Evolutionary conservation across 805 yeast species (phyloP).

Genomic region (Zygosaccharomyces bailii): DNA sequence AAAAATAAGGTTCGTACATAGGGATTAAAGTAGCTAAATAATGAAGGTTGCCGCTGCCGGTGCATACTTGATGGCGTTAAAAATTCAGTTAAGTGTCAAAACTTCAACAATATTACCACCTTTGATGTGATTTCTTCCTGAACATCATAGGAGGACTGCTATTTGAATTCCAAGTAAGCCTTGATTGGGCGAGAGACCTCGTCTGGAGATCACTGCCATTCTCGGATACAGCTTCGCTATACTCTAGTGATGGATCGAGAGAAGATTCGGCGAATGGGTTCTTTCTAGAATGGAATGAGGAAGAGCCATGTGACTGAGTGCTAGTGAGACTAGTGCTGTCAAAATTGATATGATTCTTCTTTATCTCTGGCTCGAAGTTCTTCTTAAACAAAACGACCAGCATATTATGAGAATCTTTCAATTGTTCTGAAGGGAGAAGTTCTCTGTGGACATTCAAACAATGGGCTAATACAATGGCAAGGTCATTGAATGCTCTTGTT

Average conservation of each 20-base stretch:
- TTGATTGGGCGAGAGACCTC: neutral
- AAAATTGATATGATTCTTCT: conserved; percentile 32
- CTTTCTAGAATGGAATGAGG: conserved; percentile 3
- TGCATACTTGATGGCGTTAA: too few relatives aligned
- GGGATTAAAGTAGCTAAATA: neutral
- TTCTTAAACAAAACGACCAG: conserved; percentile 58
- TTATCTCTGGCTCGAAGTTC: conserved; percentile 67
- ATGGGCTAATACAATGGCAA: conserved; percentile 59
- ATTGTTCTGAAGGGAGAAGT: conserved; percentile 47
- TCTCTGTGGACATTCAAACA: conserved; percentile 68
- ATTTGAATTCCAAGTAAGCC: neutral
- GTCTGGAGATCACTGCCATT: conserved; percentile 2
- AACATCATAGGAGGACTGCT: neutral
- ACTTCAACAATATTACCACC: neutral
- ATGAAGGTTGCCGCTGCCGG: too few relatives aligned
- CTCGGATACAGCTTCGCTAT: neutral
- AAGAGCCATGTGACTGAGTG: conserved; percentile 6
- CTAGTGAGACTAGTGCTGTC: conserved; percentile 5
- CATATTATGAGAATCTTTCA: conserved; percentile 64
- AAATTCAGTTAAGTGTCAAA: too few relatives aligned
- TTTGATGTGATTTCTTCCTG: conserved; percentile 3
- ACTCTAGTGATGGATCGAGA: neutral
- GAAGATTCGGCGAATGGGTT: conserved; percentile 1
- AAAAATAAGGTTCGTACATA: neutral
- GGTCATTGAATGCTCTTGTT: conserved; percentile 55